Evolutionary conservation across 257 asterid species (phyloP).

Genomic region (Primulina huaijiensis): DNA sequence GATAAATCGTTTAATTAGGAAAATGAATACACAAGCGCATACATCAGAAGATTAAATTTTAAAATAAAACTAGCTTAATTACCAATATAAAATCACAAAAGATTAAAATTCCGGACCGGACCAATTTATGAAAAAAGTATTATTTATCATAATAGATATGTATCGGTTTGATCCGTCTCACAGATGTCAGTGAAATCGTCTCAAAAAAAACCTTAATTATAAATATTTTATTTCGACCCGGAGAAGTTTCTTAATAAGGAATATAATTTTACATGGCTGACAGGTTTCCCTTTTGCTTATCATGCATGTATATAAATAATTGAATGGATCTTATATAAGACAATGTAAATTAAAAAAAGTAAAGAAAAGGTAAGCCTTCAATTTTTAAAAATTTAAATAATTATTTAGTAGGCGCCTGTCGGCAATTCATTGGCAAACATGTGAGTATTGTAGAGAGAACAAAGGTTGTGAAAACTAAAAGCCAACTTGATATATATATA

Average conservation of each 20-base stretch:
- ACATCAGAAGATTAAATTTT: neutral
- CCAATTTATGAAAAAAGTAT: too few species aligned
- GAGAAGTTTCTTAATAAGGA: neutral
- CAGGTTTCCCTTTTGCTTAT: neutral
- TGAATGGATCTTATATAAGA: neutral
- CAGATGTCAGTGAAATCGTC: too few species aligned
- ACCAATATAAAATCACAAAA: too few species aligned
- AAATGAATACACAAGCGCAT: too few species aligned
- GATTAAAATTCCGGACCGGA: too few species aligned
- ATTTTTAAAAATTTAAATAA: neutral
- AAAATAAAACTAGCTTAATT: too few species aligned
- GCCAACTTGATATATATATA: neutral
- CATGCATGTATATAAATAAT: neutral
- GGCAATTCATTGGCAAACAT: conserved; percentile 15
- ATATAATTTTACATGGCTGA: neutral
- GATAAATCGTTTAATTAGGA: too few species aligned
- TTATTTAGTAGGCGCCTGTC: neutral
- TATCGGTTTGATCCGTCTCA: too few species aligned
- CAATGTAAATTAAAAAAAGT: conserved; percentile 14
- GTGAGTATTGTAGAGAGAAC: neutral
- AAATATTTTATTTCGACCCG: neutral
- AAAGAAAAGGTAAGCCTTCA: conserved; percentile 4
- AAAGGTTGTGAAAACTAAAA: neutral
- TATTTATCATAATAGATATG: too few species aligned
- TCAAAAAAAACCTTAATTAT: too few species aligned